Base-by-base conservation (phyloP, 305 asterid genomes). In the Striga hermonthica region DNA sequence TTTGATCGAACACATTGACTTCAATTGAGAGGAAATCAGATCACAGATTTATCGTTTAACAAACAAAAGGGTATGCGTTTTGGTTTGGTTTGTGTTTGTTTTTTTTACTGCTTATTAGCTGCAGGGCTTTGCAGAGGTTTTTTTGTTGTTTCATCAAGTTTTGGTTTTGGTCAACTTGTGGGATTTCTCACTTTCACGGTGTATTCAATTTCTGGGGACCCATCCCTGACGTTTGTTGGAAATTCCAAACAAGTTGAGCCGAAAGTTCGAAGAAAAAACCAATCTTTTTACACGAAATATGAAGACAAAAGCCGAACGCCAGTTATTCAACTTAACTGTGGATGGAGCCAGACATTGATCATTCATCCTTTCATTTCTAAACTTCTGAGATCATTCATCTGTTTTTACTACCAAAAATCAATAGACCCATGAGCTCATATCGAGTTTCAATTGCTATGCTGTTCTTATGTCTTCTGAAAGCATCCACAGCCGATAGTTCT, bases 1-100 rank as follows among this genome's bases (percentile, higher is more conserved):
- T 61, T 62, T 43, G 16, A 61, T 44, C 41, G 45, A 61, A 61
- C 66, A 62, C 12, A 4, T 43, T 22, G 66, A 60, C 65, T 16
- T 47, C 54, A 39, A 12, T 14, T 37, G 49, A n/a, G 9, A 59
- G 8, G 28, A 12, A 53, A 53, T 15, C 37, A 53, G 10, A 53
- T 7, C 6, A 15, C 9, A 0, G 34, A 4, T 44, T 2, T 12
- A 47, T 9, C 5, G 10, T 9, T 4, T 47, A 14, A 47, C 12
- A 9, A 10, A 47, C 54, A 6, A 9, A 4, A 8, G 43, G 8
- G 8, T 5, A 39, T 5, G 9, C 43, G 3, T 39, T 5, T 39
- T 39, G 8, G 43, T 39, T 39, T 39, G 43, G 43, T 5, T 39
- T 39, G 43, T 39, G 43, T 8, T 39, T 39, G 43, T 39, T 39